Evolutionary conservation across 2,329 filamentous ascomycete species (phyloP).

Genomic region (Geosmithia flava): DNA sequence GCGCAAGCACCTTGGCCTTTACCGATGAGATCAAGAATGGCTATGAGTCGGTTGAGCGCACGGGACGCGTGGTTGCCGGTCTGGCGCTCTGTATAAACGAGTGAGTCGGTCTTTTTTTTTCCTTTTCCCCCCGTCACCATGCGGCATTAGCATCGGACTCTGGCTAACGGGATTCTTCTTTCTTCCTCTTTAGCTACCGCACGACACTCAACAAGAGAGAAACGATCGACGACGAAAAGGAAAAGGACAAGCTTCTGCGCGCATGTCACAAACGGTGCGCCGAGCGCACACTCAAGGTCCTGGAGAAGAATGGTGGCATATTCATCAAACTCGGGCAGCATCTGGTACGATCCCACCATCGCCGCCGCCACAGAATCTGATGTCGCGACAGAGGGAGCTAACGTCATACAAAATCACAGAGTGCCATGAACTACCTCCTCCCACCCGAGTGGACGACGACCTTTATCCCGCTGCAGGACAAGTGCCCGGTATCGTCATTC

Average conservation of each 20-base stretch:
- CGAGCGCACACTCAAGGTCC: constrained; percentile 67
- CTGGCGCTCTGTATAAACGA: constrained; percentile 80
- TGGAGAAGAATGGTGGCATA: constrained; percentile 95
- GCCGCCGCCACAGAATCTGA: background rate
- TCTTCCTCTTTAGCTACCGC: constrained; percentile 56
- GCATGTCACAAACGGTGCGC: constrained; percentile 91
- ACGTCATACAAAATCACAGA: constrained; percentile 31
- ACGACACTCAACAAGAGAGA: constrained; percentile 64
- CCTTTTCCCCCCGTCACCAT: background rate
- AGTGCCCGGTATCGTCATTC: constrained; percentile 83
- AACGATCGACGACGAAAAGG: constrained; percentile 45
- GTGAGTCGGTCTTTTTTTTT: constrained; percentile 31
- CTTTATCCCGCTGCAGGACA: constrained; percentile 91
- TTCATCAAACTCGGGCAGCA: constrained; percentile 98
- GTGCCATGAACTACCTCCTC: constrained; percentile 89
- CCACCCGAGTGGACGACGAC: constrained; percentile 89
- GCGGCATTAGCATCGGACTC: background rate
- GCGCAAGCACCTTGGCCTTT: constrained; percentile 38
- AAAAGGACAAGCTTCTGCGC: constrained; percentile 57
- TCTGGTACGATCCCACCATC: constrained; percentile 40
- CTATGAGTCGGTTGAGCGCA: constrained; percentile 64
- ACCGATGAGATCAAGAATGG: constrained; percentile 62
- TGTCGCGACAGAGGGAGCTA: background rate
- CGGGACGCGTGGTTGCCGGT: constrained; percentile 63
- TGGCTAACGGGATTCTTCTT: background rate